A percentile compares a stretch with the other conserved stretches of the same genome.
Conservation (phyloP, 805 yeast genomes). For the Wickerhamiella occidentalis region DNA sequence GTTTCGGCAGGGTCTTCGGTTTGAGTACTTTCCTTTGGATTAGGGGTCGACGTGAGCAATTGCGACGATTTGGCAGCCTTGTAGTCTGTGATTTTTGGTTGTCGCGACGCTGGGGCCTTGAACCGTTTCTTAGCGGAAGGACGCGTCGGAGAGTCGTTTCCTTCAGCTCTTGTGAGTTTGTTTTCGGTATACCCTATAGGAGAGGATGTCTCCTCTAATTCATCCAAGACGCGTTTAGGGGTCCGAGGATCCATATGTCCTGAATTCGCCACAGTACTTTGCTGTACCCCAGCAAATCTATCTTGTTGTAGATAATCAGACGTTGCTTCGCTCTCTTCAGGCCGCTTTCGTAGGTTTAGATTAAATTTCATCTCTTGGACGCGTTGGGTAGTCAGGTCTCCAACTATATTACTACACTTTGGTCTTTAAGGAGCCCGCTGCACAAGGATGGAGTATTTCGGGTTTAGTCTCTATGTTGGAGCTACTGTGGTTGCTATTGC, state of each 20-base stretch:
- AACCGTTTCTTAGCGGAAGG: neutral
- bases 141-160: neutral
- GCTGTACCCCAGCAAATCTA: neutral
- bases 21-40: too few species aligned
- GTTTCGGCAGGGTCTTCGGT: conserved; percentile 1
- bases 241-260: neutral
- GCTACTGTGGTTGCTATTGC: conserved; percentile 42
- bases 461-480: conserved; percentile 70
- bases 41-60: too few species aligned
- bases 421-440: neutral
- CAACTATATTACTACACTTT: neutral
- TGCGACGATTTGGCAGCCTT: too few species aligned
- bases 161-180: neutral
- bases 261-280: neutral
- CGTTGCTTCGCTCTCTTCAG: neutral
- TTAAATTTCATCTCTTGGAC: neutral
- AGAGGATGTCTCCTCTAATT: neutral
- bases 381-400: neutral
- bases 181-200: neutral
- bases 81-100: too few species aligned
- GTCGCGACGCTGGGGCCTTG: neutral
- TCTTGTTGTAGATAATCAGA: neutral
- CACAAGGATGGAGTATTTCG: conserved; percentile 55
- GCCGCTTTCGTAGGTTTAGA: neutral
- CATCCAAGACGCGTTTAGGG: neutral